These are phyloP conservation scores for Naganishia friedmannii DNA, from an alignment of 768 basidiomycete genomes.

Conservation along the genomic window DNA sequence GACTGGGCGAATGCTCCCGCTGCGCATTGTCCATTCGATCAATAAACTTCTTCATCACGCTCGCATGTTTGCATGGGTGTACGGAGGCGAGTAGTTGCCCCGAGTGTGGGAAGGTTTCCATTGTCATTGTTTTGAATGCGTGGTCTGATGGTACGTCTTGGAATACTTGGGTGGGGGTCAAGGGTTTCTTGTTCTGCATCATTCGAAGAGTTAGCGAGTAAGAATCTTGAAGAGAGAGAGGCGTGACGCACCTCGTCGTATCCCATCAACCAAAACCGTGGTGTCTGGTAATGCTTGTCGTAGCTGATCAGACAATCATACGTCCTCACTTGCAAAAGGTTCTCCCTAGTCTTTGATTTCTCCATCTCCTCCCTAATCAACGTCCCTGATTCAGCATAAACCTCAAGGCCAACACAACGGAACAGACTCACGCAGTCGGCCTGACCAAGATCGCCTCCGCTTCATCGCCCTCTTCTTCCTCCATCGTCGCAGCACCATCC, in stretches of 20 bases:
- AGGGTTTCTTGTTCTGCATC: conserved; percentile 76
- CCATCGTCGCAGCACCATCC: conserved; percentile 59
- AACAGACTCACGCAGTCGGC: conserved; percentile 37
- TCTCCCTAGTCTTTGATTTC: conserved; percentile 63
- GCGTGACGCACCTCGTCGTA: conserved; percentile 76
- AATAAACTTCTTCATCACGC: conserved; percentile 99
- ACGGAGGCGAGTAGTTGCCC: conserved; percentile 77
- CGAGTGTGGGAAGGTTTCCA: conserved; percentile 96
- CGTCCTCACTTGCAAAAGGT: conserved; percentile 89
- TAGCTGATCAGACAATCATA: conserved; percentile 99
- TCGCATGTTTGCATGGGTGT: conserved; percentile 97
- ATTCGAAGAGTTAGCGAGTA: neutral
- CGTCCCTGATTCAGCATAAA: neutral
- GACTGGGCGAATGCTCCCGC: conserved; percentile 61
- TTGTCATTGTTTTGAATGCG: conserved; percentile 96
- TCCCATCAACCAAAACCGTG: conserved; percentile 93
- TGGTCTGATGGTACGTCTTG: conserved; percentile 97
- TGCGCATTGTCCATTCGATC: conserved; percentile 92
- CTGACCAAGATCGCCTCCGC: conserved; percentile 59
- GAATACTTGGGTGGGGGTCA: conserved; percentile 87
- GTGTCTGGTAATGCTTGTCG: conserved; percentile 99
- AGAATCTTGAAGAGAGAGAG: neutral
- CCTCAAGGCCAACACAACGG: neutral
- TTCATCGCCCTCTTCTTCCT: conserved; percentile 75
- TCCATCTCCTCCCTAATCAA: conserved; percentile 32